These are phyloP conservation scores for Chamaecrista fasciculata DNA, from an alignment of 306 rosid genomes.

Conservation along the genomic window DNA sequence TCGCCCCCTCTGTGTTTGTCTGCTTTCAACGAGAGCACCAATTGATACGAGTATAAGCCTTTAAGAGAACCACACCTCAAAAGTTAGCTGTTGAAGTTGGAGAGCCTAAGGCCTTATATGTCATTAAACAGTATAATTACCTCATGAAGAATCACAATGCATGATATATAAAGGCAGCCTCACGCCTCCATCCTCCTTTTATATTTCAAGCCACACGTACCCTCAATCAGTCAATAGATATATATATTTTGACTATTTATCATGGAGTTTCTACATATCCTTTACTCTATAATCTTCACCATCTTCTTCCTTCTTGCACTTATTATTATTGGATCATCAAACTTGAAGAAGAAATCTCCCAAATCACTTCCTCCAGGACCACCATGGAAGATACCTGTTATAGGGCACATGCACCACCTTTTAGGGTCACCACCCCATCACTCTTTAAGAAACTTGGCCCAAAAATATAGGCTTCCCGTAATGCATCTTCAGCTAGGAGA, in stretches of 20 bases:
- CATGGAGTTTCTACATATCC: not conserved
- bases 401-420: slow-evolving; percentile 27
- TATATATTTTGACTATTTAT: no score
- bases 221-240: no score
- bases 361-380: slow-evolving; percentile 24
- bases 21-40: no score
- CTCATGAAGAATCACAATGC: no score
- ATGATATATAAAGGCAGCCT: no score
- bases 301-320: not conserved
- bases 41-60: no score
- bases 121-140: no score
- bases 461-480: slow-evolving; percentile 18
- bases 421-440: slow-evolving; percentile 14
- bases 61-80: no score
- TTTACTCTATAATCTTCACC: not conserved
- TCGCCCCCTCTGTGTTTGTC: no score
- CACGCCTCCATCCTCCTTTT: no score
- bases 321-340: not conserved
- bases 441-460: slow-evolving; percentile 17
- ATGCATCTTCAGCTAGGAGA: slow-evolving; percentile 27
- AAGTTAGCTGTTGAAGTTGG: no score
- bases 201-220: not conserved
- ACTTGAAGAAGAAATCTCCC: not conserved
- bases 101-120: no score
- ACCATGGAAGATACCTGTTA: slow-evolving; percentile 23